Evolutionary conservation across 1,284 basidiomycete genomes (phyloP).

Genomic region (Malassezia sp.): DNA sequence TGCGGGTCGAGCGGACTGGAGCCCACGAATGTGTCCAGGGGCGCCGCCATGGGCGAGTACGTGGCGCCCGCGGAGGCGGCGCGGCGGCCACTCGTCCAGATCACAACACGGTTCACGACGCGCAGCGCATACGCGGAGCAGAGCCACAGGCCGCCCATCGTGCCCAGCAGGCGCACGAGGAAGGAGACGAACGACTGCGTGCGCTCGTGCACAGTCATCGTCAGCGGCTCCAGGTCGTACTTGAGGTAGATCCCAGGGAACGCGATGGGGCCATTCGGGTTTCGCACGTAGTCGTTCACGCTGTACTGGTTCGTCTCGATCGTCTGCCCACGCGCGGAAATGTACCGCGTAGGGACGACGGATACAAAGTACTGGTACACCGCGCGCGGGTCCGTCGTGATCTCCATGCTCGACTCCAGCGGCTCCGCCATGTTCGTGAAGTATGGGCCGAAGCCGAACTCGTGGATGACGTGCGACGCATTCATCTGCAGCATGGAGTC

Average conservation of each 20-base stretch:
- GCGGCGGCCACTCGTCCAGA: too few species aligned
- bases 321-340: conserved; percentile 54
- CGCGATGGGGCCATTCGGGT: conserved; percentile 63
- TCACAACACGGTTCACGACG: conserved; percentile 22
- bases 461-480: conserved; percentile 84
- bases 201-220: conserved; percentile 70
- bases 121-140: conserved; percentile 36
- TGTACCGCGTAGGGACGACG: conserved; percentile 84
- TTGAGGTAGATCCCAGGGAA: conserved; percentile 55
- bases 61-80: too few species aligned
- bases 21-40: too few species aligned
- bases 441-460: conserved; percentile 91
- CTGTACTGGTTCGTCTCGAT: conserved; percentile 79
- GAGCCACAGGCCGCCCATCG: conserved; percentile 48
- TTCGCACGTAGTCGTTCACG: conserved; percentile 79
- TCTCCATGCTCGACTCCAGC: conserved; percentile 64
- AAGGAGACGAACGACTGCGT: conserved; percentile 71
- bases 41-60: too few species aligned
- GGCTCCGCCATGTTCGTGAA: conserved; percentile 93
- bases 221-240: conserved; percentile 84
- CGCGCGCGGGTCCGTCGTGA: conserved; percentile 51
- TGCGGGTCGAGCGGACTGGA: too few species aligned
- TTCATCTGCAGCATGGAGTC: conserved; percentile 92
- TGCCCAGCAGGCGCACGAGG: conserved; percentile 60
- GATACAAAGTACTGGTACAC: conserved; percentile 84